Conservation (phyloP, 2,329 filamentous ascomycete genomes). For the Cercospora zeae-maydis region DNA sequence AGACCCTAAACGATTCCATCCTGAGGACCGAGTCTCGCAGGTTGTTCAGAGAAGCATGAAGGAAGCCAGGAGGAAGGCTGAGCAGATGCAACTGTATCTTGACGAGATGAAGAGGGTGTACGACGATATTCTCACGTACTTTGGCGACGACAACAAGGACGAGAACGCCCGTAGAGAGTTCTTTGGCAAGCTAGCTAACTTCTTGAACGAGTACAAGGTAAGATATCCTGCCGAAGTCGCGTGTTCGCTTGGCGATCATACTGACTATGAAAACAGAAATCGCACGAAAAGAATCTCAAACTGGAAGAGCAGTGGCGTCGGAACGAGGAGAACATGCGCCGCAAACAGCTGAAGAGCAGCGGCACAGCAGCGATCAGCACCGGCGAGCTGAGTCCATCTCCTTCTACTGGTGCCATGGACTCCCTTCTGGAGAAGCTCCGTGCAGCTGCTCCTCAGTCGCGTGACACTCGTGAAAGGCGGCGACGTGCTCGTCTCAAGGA, state of each 20-base stretch:
- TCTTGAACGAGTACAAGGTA: slow-evolving; percentile 88
- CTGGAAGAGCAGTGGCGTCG: slow-evolving; percentile 78
- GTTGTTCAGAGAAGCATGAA: slow-evolving; percentile 94
- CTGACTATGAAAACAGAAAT: slow-evolving; percentile 56
- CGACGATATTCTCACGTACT: slow-evolving; percentile 94
- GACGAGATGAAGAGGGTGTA: slow-evolving; percentile 90
- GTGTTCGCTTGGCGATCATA: slow-evolving; percentile 5
- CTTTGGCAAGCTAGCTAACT: slow-evolving; percentile 87
- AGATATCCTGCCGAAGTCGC: slow-evolving; percentile 28
- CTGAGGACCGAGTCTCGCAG: slow-evolving; percentile 89
- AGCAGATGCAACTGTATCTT: slow-evolving; percentile 89
- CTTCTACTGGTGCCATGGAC: slow-evolving; percentile 89
- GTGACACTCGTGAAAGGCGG: slow-evolving; percentile 84
- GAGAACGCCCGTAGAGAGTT: slow-evolving; percentile 93
- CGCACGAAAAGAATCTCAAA: slow-evolving; percentile 81
- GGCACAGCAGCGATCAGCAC: slow-evolving; percentile 32
- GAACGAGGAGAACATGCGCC: slow-evolving; percentile 88
- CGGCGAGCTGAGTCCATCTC: slow-evolving; percentile 47
- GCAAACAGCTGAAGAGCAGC: slow-evolving; percentile 66
- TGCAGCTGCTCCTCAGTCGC: slow-evolving; percentile 82
- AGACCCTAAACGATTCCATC: slow-evolving; percentile 96
- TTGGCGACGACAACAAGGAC: slow-evolving; percentile 87
- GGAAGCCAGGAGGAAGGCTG: slow-evolving; percentile 89
- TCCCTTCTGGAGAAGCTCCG: slow-evolving; percentile 90
- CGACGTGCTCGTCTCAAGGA: slow-evolving; percentile 86